Evolutionary conservation across 768 basidiomycete species (phyloP).

Genomic region (Boletus huronensis): DNA sequence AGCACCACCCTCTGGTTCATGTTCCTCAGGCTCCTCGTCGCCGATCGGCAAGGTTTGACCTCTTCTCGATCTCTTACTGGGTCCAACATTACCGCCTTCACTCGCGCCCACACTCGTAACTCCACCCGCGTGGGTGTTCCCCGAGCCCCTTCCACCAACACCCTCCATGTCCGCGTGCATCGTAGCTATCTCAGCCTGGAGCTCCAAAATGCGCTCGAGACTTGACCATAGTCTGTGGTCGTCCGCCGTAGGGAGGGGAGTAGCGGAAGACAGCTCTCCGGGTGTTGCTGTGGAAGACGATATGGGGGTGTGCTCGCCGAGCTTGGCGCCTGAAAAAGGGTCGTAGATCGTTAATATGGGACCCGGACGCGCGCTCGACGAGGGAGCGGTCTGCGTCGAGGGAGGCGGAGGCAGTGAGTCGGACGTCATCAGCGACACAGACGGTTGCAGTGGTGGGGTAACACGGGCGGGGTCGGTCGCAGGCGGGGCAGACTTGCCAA

Average conservation of each 20-base stretch:
- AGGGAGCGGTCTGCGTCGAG: slow-evolving; percentile 3
- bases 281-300: slow-evolving; percentile 6
- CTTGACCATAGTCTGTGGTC: slow-evolving; percentile 64
- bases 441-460: slow-evolving; percentile 9
- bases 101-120: neutral
- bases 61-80: slow-evolving; percentile 22
- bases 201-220: slow-evolving; percentile 62
- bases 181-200: slow-evolving; percentile 68
- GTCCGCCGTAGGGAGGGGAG: slow-evolving; percentile 16
- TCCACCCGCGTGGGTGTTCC: slow-evolving; percentile 2
- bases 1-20: slow-evolving; percentile 4
- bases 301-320: slow-evolving; percentile 19
- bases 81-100: slow-evolving; percentile 14
- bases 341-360: slow-evolving; percentile 27
- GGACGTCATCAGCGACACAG: slow-evolving; percentile 12
- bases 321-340: slow-evolving; percentile 31
- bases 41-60: slow-evolving; percentile 38
- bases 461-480: neutral
- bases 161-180: slow-evolving; percentile 78
- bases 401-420: slow-evolving; percentile 13
- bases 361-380: neutral
- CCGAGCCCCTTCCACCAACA: slow-evolving; percentile 29
- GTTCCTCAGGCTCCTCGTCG: slow-evolving; percentile 23
- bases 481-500: slow-evolving; percentile 11
- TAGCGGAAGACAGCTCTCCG: slow-evolving; percentile 1